A percentile compares a stretch with the other conserved stretches of the same genome.
Evolutionary conservation across 1,139 yeast genomes (phyloP).

Genomic region (Eremothecium cymbalariae): DNA sequence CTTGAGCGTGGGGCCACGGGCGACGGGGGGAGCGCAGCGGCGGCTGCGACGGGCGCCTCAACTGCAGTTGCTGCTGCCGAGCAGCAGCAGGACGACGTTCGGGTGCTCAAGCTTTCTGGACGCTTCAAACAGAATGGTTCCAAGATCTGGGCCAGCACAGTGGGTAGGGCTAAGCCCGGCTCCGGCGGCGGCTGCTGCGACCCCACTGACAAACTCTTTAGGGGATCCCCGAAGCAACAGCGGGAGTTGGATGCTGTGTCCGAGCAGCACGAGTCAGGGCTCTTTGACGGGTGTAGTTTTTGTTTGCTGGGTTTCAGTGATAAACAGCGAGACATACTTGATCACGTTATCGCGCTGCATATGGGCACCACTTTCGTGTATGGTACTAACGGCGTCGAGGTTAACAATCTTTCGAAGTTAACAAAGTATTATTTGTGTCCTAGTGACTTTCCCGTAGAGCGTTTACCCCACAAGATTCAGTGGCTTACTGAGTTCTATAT

Average conservation of each 20-base stretch:
- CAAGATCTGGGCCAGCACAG: slow-evolving; percentile 2
- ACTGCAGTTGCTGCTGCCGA: too few species aligned
- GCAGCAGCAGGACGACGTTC: background rate
- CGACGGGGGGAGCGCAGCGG: slow-evolving; percentile 20
- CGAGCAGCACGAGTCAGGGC: background rate
- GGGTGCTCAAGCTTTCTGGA: background rate
- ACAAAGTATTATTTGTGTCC: slow-evolving; percentile 7
- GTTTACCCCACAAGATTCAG: slow-evolving; percentile 4
- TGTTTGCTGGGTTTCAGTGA: slow-evolving; percentile 13
- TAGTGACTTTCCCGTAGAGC: slow-evolving; percentile 6
- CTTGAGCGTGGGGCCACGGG: slow-evolving; percentile 13
- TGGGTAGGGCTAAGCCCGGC: too few species aligned
- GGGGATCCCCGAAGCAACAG: background rate
- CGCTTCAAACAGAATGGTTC: slow-evolving; percentile 1
- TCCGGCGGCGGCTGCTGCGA: background rate
- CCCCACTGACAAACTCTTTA: background rate
- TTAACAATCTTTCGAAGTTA: slow-evolving; percentile 1
- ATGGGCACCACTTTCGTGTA: slow-evolving; percentile 15
- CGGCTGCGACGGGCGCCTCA: slow-evolving; percentile 5
- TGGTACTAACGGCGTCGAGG: background rate
- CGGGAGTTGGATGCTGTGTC: background rate
- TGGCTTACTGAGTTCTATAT: slow-evolving; percentile 75
- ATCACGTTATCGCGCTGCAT: slow-evolving; percentile 23
- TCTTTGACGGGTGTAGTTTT: slow-evolving; percentile 6
- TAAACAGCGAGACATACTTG: slow-evolving; percentile 18